A percentile compares a stretch with the other conserved stretches of the same genome.
These are phyloP conservation scores for Coprinopsis sp. DNA, from an alignment of 768 basidiomycete genomes.

Conservation along the genomic window DNA sequence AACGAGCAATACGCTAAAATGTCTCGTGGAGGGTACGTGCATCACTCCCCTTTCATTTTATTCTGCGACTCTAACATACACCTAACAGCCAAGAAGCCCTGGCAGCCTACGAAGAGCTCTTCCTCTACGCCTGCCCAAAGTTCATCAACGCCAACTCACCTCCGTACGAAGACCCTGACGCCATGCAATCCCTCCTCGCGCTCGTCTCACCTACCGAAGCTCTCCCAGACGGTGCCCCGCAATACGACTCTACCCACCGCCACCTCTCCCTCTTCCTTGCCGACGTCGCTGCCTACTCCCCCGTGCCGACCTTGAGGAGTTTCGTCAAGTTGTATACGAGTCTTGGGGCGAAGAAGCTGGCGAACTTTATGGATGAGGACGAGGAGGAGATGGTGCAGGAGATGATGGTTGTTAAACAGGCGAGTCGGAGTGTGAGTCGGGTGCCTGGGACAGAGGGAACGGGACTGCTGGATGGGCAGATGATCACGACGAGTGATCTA, in stretches of 20 bases:
- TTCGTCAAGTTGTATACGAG: slow-evolving; percentile 95
- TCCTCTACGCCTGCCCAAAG: slow-evolving; percentile 91
- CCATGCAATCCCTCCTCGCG: slow-evolving; percentile 47
- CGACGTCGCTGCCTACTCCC: slow-evolving; percentile 69
- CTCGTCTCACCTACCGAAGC: slow-evolving; percentile 34
- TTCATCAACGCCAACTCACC: slow-evolving; percentile 95
- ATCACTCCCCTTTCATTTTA: background rate
- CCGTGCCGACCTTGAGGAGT: slow-evolving; percentile 81
- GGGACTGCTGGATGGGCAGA: slow-evolving; percentile 78
- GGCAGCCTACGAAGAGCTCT: slow-evolving; percentile 86
- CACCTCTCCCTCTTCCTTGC: slow-evolving; percentile 83
- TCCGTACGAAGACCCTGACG: slow-evolving; percentile 77
- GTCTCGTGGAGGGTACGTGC: slow-evolving; percentile 62
- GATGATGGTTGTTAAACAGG: slow-evolving; percentile 95
- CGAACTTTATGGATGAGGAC: slow-evolving; percentile 84
- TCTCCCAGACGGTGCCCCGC: slow-evolving; percentile 27
- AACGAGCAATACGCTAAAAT: slow-evolving; percentile 89
- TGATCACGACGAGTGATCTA: slow-evolving; percentile 85
- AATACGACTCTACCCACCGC: slow-evolving; percentile 72
- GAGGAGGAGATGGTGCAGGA: slow-evolving; percentile 95
- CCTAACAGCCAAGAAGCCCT: slow-evolving; percentile 60
- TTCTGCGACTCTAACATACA: slow-evolving; percentile 4
- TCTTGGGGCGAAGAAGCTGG: slow-evolving; percentile 86
- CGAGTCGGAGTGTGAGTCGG: slow-evolving; percentile 71
- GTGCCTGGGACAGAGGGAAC: slow-evolving; percentile 49